Percentiles rank a stretch among this genome's conserved stretches.
phyloP scores from a whole-genome alignment of 1,139 yeast genomes.

The Debaryomyces udenii region DNA sequence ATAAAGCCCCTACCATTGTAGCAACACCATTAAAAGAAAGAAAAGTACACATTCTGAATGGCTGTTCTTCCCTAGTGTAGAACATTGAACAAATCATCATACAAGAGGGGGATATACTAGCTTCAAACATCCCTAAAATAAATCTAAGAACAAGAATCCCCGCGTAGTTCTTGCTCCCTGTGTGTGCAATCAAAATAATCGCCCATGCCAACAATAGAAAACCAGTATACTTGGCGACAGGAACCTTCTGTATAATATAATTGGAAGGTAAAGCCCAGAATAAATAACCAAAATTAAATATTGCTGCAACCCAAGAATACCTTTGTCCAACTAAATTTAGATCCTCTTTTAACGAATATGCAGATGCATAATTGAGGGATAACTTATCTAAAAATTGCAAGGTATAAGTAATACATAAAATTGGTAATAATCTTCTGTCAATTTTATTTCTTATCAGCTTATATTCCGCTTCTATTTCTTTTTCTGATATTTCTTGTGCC shows the following conservation, averaged over 20 bases:
- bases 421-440: constrained; percentile 45
- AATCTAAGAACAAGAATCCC: constrained; percentile 54
- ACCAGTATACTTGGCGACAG: constrained; percentile 56
- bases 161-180: constrained; percentile 47
- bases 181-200: constrained; percentile 49
- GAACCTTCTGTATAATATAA: constrained; percentile 52
- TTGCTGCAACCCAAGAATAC: constrained; percentile 58
- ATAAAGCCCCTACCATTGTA: constrained; percentile 35
- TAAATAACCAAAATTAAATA: constrained; percentile 57
- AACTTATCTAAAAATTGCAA: constrained; percentile 55
- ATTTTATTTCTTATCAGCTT: constrained; percentile 36
- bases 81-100: constrained; percentile 28
- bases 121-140: constrained; percentile 42
- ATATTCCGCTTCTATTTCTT: constrained; percentile 27
- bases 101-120: constrained; percentile 37
- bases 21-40: constrained; percentile 34
- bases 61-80: constrained; percentile 34
- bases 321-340: constrained; percentile 25
- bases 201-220: constrained; percentile 54
- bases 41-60: constrained; percentile 36
- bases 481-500: constrained; percentile 30
- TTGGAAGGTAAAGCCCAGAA: constrained; percentile 58
- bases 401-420: constrained; percentile 49
- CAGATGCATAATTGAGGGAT: constrained; percentile 41
- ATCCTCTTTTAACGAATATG: constrained; percentile 27